phyloP scores from a whole-genome alignment of 1,139 yeast genomes.

The Blastobotrys aristatus region DNA sequence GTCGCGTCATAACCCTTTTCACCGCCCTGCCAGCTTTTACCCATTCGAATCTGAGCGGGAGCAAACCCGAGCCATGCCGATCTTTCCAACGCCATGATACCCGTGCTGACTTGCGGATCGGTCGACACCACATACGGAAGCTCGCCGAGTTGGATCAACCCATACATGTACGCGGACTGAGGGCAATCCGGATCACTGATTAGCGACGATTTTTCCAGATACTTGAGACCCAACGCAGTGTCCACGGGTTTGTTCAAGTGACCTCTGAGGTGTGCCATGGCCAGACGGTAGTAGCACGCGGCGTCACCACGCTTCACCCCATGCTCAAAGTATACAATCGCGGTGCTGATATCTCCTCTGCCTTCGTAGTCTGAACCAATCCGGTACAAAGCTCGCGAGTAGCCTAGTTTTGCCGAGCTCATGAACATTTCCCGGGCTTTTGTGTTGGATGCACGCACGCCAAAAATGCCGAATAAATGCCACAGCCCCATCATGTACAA shows the following conservation, averaged over 20 bases:
- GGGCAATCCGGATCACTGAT: conserved; percentile 38
- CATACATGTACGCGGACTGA: conserved; percentile 36
- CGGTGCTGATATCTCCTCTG: conserved; percentile 29
- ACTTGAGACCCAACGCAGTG: conserved; percentile 27
- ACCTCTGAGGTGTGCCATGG: conserved; percentile 36
- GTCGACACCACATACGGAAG: conserved; percentile 22
- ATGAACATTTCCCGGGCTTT: conserved; percentile 30
- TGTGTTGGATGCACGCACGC: conserved; percentile 18
- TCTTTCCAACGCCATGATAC: conserved; percentile 33
- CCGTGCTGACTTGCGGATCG: conserved; percentile 18
- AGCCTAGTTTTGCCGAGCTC: conserved; percentile 32
- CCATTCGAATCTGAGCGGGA: conserved; percentile 40
- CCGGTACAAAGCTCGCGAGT: conserved; percentile 35
- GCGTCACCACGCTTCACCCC: conserved; percentile 34
- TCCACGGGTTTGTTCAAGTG: conserved; percentile 30
- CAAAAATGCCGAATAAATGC: conserved; percentile 30
- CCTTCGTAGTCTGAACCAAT: conserved; percentile 34
- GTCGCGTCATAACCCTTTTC: conserved; percentile 36
- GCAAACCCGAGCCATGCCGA: conserved; percentile 38
- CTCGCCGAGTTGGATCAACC: conserved; percentile 36
- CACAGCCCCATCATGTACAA: conserved; percentile 32
- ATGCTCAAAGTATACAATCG: conserved; percentile 32
- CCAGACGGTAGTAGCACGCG: conserved; percentile 36
- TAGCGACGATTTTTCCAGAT: conserved; percentile 30
- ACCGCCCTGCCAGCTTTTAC: conserved; percentile 38